Conservation (phyloP, 2,329 filamentous ascomycete species). For the Exophiala aquamarina region DNA sequence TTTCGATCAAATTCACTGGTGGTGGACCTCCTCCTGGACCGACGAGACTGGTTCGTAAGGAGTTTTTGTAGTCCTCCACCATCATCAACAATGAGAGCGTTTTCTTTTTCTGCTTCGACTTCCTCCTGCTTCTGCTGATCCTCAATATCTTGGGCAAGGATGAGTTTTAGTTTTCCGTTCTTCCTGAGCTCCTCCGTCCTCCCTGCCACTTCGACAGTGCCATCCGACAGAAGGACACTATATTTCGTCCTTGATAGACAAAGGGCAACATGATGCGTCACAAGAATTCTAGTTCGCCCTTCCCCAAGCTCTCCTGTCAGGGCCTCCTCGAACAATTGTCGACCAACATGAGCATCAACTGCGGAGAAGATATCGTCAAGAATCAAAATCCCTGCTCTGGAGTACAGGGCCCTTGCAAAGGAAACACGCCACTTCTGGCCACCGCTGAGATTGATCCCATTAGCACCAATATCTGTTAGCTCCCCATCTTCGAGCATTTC, state of each 20-base stretch:
- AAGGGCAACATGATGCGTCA: conserved; percentile 76
- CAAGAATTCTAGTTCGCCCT: conserved; percentile 72
- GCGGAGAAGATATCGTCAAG: conserved; percentile 83
- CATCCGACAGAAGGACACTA: conserved; percentile 70
- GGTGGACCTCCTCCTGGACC: conserved; percentile 19
- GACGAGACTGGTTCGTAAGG: conserved; percentile 28
- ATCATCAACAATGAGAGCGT: conserved; percentile 33
- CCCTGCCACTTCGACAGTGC: conserved; percentile 64
- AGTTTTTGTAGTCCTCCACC: conserved; percentile 50
- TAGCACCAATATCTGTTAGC: conserved; percentile 76
- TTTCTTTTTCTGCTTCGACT: conserved; percentile 35
- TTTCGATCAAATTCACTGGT: conserved; percentile 13
- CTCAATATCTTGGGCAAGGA: conserved; percentile 40
- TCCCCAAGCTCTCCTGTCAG: conserved; percentile 68
- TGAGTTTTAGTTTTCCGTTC: conserved; percentile 41
- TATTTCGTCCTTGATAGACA: conserved; percentile 71
- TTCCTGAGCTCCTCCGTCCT: conserved; percentile 58
- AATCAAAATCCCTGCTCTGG: conserved; percentile 71
- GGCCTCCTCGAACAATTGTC: conserved; percentile 75
- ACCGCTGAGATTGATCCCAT: conserved; percentile 80
- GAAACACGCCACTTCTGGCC: conserved; percentile 82
- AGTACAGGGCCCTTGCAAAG: conserved; percentile 77
- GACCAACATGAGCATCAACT: conserved; percentile 77
- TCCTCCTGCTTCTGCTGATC: conserved; percentile 49
- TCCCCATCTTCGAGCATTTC: conserved; percentile 76